Evolutionary conservation across 345 rosid genomes (phyloP).

Genomic region (Arabidopsis suecica): DNA sequence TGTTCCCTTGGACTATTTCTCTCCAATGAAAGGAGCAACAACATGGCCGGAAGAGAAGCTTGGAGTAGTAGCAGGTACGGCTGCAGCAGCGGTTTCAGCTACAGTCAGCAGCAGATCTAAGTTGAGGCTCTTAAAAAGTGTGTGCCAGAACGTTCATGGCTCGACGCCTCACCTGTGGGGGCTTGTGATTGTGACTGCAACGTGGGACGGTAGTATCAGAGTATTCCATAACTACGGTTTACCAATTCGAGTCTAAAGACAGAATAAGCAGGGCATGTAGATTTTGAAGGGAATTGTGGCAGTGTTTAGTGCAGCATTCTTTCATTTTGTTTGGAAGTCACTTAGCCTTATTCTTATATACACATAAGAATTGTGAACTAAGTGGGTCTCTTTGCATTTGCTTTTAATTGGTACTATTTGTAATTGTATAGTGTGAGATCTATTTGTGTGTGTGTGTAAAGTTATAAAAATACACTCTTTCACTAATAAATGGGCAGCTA

Average conservation of each 20-base stretch:
- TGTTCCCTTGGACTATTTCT: conserved; percentile 56
- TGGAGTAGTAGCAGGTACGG: conserved; percentile 46
- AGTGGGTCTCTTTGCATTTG: conserved; percentile 31
- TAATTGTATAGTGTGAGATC: conserved; percentile 19
- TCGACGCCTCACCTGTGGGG: conserved; percentile 59
- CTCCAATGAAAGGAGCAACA: conserved; percentile 57
- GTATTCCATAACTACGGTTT: conserved; percentile 79
- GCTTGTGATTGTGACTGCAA: conserved; percentile 69
- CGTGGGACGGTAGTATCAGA: conserved; percentile 80
- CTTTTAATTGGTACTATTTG: not conserved
- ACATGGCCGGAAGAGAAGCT: conserved; percentile 94
- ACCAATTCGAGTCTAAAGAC: conserved; percentile 59
- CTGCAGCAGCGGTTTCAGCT: conserved; percentile 49
- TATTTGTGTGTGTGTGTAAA: not conserved
- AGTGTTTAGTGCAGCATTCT: conserved; percentile 44
- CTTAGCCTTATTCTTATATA: not conserved
- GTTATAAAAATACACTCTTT: not conserved
- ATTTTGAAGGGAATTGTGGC: conserved; percentile 1
- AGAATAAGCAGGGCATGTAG: not conserved
- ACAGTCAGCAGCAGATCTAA: conserved; percentile 56
- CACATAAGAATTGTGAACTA: conserved; percentile 11
- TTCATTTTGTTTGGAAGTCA: conserved; percentile 35
- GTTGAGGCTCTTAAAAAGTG: conserved; percentile 63
- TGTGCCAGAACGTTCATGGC: conserved; percentile 56
- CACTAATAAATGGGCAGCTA: no score